Conservation (phyloP, 331 rosid genomes). For the Prunus yedoensis region DNA sequence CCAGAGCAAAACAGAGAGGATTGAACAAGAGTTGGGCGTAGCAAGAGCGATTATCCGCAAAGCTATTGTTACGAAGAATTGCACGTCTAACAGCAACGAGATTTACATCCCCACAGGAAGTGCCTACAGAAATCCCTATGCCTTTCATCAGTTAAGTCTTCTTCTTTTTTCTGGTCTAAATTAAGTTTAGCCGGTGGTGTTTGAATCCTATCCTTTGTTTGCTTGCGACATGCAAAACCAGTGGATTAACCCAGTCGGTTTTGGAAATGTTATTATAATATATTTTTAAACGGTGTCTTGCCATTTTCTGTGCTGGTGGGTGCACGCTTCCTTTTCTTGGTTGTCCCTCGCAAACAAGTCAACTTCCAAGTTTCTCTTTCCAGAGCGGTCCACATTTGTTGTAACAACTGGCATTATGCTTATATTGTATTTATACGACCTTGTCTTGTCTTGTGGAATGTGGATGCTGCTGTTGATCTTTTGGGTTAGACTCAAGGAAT, state of each 20-base stretch:
- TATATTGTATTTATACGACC: not conserved
- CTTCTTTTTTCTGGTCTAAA: not conserved
- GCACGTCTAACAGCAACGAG: slow-evolving; percentile 5
- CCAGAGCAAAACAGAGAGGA: slow-evolving; percentile 8
- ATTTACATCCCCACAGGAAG: slow-evolving; percentile 22
- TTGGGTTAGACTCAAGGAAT: not conserved
- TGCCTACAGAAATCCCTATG: slow-evolving; percentile 19
- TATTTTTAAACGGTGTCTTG: no score
- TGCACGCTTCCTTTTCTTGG: no score
- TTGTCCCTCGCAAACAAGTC: not conserved
- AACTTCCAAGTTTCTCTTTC: not conserved
- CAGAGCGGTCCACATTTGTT: not conserved
- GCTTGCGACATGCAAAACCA: no score
- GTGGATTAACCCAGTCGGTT: no score
- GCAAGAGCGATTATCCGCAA: slow-evolving; percentile 12
- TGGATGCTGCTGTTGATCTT: not conserved
- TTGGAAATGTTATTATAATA: no score
- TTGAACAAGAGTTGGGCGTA: slow-evolving; percentile 20
- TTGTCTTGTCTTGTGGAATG: not conserved
- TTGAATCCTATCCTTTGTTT: no score
- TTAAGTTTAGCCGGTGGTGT: no score
- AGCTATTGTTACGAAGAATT: slow-evolving; percentile 15
- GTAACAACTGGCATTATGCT: not conserved
- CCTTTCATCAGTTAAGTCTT: slow-evolving; percentile 21
- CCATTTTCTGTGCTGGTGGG: no score